Base-by-base conservation (phyloP, 2,329 filamentous ascomycete species). In the Alternaria arborescens region DNA sequence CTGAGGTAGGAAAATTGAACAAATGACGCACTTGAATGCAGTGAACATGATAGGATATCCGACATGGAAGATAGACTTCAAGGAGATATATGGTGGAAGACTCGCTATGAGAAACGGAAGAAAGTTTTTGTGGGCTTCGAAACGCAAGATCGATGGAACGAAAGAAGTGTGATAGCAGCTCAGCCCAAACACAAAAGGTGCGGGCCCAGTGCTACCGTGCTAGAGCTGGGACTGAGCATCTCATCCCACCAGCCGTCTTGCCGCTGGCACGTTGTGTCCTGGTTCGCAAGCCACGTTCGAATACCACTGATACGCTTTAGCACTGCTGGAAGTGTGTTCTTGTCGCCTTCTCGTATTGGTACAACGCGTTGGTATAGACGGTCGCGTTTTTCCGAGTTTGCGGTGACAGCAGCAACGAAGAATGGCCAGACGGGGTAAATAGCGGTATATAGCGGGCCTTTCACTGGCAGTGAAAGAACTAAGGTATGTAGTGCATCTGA, bases 181-280 rank as follows among this genome's bases (percentile, higher is more conserved):
- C 43, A 69, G 14, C 67, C 68, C 43, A 71, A 54, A 30, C 67
- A 69, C 43, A 71, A 32, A 32, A 68, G 20, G 16, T 58, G 64
- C 22, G 48, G 43, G 2, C 64, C 60, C 18, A 73, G 26, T 2
- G 55, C 63, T 20, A 54, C 66, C 2, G 69, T 73, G 61, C 73
- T 74, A 41, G 68, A 74, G 5, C 65, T 65, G 2, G 71, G 72
- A 42, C 65, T 62, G 4, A 77, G 57, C 74, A 77, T 77, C 56
- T 76, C 73, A 24, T 76, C 73, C 74, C 74, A 76, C 74, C 74
- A 77, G 18, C 72, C 68, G 8, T 74, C 66, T 24, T 66, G 63
- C 28, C 62, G 61, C 24, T 65, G 67, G 22, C 62, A 64, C 2
- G 44, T 53, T 1, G 64, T n/a, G n/a, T 75, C 72, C 46, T 75